These are phyloP conservation scores for Sporothrix schenckii DNA, from an alignment of 2,329 filamentous ascomycete species.

Conservation along the genomic window DNA sequence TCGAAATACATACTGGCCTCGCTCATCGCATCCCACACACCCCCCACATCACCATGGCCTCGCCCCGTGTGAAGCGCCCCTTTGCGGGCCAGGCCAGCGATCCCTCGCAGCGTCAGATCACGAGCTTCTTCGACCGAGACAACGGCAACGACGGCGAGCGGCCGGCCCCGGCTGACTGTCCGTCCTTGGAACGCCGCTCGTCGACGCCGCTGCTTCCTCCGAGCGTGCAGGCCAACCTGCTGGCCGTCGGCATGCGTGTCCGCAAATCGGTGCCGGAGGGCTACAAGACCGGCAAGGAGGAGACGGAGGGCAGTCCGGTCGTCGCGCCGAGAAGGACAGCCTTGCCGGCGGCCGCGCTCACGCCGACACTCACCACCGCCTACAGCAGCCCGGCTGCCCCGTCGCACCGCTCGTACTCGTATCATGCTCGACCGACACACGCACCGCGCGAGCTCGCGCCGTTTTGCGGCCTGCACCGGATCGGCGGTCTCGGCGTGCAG, in stretches of 20 bases:
- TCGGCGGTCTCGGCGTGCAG: slow-evolving; percentile 69
- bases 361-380: background rate
- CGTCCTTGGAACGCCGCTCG: background rate
- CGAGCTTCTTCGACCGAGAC: slow-evolving; percentile 58
- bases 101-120: slow-evolving; percentile 64
- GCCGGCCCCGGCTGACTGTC: slow-evolving; percentile 32
- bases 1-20: background rate
- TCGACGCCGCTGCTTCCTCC: slow-evolving; percentile 59
- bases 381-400: background rate
- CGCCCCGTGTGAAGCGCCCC: slow-evolving; percentile 61
- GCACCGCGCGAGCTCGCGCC: slow-evolving; percentile 67
- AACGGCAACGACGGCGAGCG: slow-evolving; percentile 33
- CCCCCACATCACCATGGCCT: slow-evolving; percentile 39
- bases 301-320: background rate
- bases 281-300: slow-evolving; percentile 75
- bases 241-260: slow-evolving; percentile 91
- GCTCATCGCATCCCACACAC: background rate
- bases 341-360: background rate
- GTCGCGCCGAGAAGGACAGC: slow-evolving; percentile 3
- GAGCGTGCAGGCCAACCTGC: slow-evolving; percentile 76
- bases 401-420: slow-evolving; percentile 36
- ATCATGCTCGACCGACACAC: slow-evolving; percentile 23
- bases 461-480: slow-evolving; percentile 78
- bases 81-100: slow-evolving; percentile 64
- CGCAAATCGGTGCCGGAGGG: slow-evolving; percentile 92